Evolutionary conservation across 306 rosid genomes (phyloP).

Genomic region (Sesbania bispinosa): DNA sequence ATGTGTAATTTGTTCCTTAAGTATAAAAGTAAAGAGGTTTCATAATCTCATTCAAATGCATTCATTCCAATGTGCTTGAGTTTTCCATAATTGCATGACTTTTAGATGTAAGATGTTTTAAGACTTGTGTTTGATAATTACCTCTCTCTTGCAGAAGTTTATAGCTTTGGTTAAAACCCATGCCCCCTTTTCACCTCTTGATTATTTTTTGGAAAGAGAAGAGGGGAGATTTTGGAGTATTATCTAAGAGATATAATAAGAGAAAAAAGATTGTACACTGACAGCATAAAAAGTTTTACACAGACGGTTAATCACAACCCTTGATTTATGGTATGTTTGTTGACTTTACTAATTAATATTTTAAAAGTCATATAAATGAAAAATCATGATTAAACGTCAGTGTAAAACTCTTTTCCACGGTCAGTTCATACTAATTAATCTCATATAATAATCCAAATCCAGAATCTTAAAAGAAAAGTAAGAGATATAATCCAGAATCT

Average conservation of each 20-base stretch:
- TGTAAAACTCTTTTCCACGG: no score
- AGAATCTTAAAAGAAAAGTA: conserved; percentile 7
- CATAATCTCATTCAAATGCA: background rate
- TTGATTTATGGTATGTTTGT: no score
- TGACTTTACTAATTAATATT: no score
- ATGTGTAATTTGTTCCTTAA: background rate
- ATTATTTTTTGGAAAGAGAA: background rate
- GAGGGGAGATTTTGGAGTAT: conserved; percentile 16
- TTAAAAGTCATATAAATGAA: no score
- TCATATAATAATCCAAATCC: conserved; percentile 26
- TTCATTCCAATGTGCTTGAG: background rate
- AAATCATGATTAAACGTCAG: no score
- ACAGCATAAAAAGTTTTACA: no score
- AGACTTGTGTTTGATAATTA: no score
- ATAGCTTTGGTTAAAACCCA: background rate
- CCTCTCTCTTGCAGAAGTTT: background rate
- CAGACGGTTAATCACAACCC: no score
- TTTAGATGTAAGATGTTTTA: background rate
- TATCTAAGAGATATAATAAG: conserved; percentile 25
- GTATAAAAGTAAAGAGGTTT: background rate
- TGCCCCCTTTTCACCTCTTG: background rate
- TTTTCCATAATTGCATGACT: no score
- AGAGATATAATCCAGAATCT: conserved; percentile 23
- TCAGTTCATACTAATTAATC: no score
- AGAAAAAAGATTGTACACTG: no score